Conservation (phyloP, 2,329 filamentous ascomycete species). For the Fusarium sp. region DNA sequence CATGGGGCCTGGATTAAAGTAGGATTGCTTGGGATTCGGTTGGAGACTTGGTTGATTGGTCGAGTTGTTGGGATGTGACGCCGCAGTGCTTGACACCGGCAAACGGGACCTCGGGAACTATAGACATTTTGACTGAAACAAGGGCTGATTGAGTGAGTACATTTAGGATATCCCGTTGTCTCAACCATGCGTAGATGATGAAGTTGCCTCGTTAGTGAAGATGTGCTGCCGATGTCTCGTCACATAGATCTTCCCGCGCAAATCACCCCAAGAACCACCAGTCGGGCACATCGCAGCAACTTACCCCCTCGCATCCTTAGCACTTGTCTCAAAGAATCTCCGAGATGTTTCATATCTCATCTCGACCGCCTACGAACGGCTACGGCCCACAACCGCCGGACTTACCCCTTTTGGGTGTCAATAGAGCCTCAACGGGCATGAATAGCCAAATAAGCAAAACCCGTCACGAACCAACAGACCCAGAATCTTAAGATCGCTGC, state of each 20-base stretch:
- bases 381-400: constrained; percentile 15
- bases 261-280: no score
- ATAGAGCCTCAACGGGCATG: constrained; percentile 48
- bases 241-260: no score
- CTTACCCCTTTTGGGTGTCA: constrained; percentile 47
- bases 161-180: no score
- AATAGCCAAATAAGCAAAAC: constrained; percentile 20
- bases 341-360: constrained; percentile 16
- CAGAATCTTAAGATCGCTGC: not conserved
- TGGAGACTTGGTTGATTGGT: constrained; percentile 1
- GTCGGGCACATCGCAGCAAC: no score
- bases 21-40: not conserved
- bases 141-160: no score
- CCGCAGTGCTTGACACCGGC: constrained; percentile 26
- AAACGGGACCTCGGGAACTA: not conserved
- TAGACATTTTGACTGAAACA: no score
- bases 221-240: no score
- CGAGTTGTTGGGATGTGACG: not conserved
- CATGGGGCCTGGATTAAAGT: not conserved
- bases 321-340: constrained; percentile 1
- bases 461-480: constrained; percentile 6
- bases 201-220: no score
- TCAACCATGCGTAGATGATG: no score
- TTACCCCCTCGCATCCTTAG: not conserved
- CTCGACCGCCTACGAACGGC: constrained; percentile 8